Conservation (phyloP, 148 eudicot genomes). For the Camellia lanceoleosa region DNA sequence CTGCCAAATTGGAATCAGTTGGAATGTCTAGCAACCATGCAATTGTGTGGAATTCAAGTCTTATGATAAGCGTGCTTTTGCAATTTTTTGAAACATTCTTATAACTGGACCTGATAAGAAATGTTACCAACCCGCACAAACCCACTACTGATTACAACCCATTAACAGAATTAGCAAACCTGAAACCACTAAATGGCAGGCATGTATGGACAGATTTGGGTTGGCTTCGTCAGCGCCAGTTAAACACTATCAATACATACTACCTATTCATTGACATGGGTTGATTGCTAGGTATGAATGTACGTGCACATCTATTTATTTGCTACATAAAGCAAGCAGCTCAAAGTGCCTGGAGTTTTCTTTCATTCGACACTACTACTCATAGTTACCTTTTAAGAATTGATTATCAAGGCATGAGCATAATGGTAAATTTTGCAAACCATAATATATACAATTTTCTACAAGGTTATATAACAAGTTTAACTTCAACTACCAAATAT, state of each 20-base stretch:
- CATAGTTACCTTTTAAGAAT: background rate
- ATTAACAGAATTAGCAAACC: no score
- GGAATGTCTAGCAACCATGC: no score
- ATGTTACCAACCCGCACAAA: no score
- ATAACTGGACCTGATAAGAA: no score
- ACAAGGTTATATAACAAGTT: background rate
- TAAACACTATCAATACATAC: background rate
- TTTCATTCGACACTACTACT: background rate
- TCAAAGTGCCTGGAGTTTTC: conserved; percentile 1
- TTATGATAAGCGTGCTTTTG: no score
- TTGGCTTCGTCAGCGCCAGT: background rate
- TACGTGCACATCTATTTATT: background rate
- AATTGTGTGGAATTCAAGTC: no score
- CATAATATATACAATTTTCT: background rate
- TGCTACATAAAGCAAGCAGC: background rate
- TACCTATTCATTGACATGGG: background rate
- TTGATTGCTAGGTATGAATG: background rate
- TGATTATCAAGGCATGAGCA: background rate
- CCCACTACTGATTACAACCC: no score
- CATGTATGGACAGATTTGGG: no score
- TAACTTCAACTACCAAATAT: background rate
- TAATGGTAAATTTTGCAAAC: background rate
- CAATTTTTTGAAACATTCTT: no score
- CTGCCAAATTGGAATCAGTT: no score
- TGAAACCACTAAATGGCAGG: no score